phyloP scores from a whole-genome alignment of 78 protist species.

The Polysphondylium violaceum region DNA sequence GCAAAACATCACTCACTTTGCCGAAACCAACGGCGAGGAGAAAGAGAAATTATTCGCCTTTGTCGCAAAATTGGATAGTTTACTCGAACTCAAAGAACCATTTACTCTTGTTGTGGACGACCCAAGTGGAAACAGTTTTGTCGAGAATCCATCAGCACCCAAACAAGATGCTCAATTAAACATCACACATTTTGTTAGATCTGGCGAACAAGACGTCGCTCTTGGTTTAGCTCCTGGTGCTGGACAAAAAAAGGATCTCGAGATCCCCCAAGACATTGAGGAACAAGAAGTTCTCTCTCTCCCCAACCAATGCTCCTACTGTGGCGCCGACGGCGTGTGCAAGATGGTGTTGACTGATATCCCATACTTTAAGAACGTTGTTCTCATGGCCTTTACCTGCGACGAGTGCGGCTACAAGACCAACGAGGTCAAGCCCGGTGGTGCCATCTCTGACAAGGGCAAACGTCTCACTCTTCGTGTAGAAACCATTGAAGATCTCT shows the following conservation, averaged over 20 bases:
- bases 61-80: constrained; percentile 33
- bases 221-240: constrained; percentile 51
- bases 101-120: constrained; percentile 91
- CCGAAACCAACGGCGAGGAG: constrained; percentile 10
- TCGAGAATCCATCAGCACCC: constrained; percentile 88
- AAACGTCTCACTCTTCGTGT: constrained; percentile 69
- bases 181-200: constrained; percentile 61
- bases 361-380: constrained; percentile 93
- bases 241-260: not conserved
- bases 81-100: constrained; percentile 33
- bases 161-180: constrained; percentile 57
- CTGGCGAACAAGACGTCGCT: constrained; percentile 66
- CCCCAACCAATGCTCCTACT: constrained; percentile 46
- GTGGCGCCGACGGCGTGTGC: constrained; percentile 50
- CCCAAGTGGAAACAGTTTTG: constrained; percentile 90
- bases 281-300: constrained; percentile 26
- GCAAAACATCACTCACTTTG: constrained; percentile 25
- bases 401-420: constrained; percentile 90
- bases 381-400: constrained; percentile 92
- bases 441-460: constrained; percentile 89
- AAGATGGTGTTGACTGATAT: constrained; percentile 85
- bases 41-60: constrained; percentile 81
- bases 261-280: not conserved
- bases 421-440: constrained; percentile 93
- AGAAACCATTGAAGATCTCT: constrained; percentile 83